Evolutionary conservation across 352 stramenopile genomes (phyloP).

Genomic region (Globisporangium viniferum): DNA sequence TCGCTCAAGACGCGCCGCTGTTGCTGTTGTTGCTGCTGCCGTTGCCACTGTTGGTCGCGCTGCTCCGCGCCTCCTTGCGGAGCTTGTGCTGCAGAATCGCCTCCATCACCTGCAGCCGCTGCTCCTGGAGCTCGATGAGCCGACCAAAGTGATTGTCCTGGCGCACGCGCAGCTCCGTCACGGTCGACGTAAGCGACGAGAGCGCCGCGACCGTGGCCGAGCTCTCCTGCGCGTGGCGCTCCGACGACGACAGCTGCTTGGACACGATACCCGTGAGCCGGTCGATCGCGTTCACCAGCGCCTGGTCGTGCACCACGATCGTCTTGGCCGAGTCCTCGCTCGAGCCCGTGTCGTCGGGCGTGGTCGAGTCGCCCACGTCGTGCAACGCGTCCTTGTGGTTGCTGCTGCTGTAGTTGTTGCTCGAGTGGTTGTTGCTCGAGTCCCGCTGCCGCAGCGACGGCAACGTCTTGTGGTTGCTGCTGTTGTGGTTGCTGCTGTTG

Average conservation of each 20-base stretch:
- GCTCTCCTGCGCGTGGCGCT: slow-evolving; percentile 31
- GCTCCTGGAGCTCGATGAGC: slow-evolving; percentile 65
- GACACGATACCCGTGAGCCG: slow-evolving; percentile 58
- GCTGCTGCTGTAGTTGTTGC: not conserved
- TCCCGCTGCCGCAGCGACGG: slow-evolving; percentile 5
- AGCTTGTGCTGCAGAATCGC: slow-evolving; percentile 53
- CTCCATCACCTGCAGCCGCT: slow-evolving; percentile 64
- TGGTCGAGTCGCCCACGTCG: slow-evolving; percentile 45
- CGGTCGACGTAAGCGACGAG: slow-evolving; percentile 35
- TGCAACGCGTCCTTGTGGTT: slow-evolving; percentile 12
- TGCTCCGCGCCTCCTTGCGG: slow-evolving; percentile 40
- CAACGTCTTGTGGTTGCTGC: slow-evolving; percentile 10
- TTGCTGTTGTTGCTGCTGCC: not conserved
- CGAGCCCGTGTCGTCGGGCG: slow-evolving; percentile 45
- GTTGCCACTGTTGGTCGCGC: not conserved
- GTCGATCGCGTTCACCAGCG: slow-evolving; percentile 57
- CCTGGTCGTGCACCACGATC: slow-evolving; percentile 55
- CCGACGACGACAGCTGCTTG: slow-evolving; percentile 40
- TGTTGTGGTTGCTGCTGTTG: not conserved
- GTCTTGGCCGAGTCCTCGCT: slow-evolving; percentile 36
- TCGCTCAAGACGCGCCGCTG: not conserved
- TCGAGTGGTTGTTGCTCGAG: not conserved
- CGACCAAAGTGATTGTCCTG: slow-evolving; percentile 39
- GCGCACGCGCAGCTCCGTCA: slow-evolving; percentile 53
- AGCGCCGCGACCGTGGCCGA: slow-evolving; percentile 25